phyloP scores from a whole-genome alignment of 495 filamentous ascomycete genomes.

The Penicillium dipodomyicola region DNA sequence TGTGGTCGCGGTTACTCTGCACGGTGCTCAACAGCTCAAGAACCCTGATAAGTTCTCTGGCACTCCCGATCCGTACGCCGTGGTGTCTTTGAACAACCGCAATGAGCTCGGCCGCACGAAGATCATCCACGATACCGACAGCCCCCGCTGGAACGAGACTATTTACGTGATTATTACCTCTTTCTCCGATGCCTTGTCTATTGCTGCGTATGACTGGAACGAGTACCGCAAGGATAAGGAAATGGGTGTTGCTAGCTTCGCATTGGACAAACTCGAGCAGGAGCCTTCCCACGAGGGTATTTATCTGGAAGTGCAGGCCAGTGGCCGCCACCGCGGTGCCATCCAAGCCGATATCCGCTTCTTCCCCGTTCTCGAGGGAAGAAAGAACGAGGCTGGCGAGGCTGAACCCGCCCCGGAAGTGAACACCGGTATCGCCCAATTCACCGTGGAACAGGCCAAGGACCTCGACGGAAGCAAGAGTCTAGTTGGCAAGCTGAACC shows the following conservation, averaged over 20 bases:
- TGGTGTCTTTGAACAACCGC: conserved; percentile 82
- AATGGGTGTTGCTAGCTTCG: conserved; percentile 80
- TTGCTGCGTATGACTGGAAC: conserved; percentile 89
- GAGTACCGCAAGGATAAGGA: conserved; percentile 96
- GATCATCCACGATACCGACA: conserved; percentile 75
- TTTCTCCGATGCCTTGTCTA: conserved; percentile 77
- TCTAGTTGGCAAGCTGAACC: conserved; percentile 82
- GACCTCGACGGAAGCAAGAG: conserved; percentile 90
- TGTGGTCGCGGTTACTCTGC: conserved; percentile 85
- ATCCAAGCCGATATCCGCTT: conserved; percentile 82
- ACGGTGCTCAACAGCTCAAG: conserved; percentile 87
- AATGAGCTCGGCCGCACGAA: conserved; percentile 83
- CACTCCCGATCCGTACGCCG: conserved; percentile 87
- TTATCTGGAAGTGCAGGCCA: conserved; percentile 76
- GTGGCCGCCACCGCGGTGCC: conserved; percentile 78
- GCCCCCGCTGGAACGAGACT: conserved; percentile 94
- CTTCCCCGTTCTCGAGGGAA: conserved; percentile 84
- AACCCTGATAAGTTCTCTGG: conserved; percentile 93
- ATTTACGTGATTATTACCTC: conserved; percentile 91
- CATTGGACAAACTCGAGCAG: conserved; percentile 72
- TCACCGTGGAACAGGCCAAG: conserved; percentile 93
- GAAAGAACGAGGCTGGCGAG: conserved; percentile 71
- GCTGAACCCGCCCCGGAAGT: conserved; percentile 77
- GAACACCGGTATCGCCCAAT: conserved; percentile 87
- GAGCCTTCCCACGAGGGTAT: conserved; percentile 80